These are phyloP conservation scores for Acanthamoeba culbertsoni DNA, from an alignment of 208 protist species.

Conservation along the genomic window DNA sequence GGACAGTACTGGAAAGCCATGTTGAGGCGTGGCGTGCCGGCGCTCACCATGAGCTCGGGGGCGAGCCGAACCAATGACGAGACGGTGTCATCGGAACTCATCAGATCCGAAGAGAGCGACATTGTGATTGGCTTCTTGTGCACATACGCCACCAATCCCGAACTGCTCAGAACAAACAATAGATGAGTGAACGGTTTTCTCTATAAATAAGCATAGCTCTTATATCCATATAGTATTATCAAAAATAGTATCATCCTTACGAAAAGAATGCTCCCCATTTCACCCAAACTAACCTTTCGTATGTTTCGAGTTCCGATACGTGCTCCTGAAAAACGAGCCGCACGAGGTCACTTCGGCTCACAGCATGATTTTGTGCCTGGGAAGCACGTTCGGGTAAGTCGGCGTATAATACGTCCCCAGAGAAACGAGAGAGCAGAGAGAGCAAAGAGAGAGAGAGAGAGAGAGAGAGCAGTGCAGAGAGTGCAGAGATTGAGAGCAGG, in stretches of 20 bases:
- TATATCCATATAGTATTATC: no score
- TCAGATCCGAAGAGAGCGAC: background rate
- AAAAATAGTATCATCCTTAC: no score
- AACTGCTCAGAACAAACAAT: background rate
- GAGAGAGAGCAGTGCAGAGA: no score
- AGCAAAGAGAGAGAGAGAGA: no score
- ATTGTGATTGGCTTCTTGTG: background rate
- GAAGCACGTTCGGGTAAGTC: no score
- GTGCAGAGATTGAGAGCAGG: background rate
- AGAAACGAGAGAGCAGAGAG: no score
- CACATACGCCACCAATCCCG: background rate
- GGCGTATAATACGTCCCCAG: no score
- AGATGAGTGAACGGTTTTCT: background rate
- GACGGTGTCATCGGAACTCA: background rate
- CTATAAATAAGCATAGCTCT: no score
- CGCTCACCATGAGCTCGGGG: slow-evolving; percentile 35
- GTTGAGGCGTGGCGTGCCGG: slow-evolving; percentile 7
- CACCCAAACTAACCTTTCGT: background rate
- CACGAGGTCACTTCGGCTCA: slow-evolving; percentile 12
- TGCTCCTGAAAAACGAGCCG: slow-evolving; percentile 37
- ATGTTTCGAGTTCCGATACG: background rate
- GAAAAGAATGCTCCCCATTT: no score
- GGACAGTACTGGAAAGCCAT: slow-evolving; percentile 27
- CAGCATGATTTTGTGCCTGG: background rate
- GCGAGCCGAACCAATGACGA: background rate